Conservation (phyloP, 2,329 filamentous ascomycete genomes). For the Harringtonia lauricola region DNA sequence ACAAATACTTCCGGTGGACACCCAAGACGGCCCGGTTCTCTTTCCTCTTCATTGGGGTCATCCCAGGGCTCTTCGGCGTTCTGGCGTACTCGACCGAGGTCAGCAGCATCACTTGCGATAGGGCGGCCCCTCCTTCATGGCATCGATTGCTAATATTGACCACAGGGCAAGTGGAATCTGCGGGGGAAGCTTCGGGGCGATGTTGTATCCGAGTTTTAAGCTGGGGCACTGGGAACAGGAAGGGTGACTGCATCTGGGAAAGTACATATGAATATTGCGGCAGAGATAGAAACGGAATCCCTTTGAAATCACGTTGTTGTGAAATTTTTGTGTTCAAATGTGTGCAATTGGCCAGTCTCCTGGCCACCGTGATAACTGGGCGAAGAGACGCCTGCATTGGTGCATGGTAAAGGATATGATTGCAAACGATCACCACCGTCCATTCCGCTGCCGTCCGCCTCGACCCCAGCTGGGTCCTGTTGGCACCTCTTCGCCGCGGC, state of each 20-base stretch:
- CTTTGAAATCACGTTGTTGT: background rate
- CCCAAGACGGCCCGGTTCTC: constrained; percentile 69
- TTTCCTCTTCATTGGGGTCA: constrained; percentile 62
- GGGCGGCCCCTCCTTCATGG: background rate
- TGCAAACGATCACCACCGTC: constrained; percentile 2
- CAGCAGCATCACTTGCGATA: constrained; percentile 31
- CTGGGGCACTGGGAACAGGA: background rate
- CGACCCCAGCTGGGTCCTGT: constrained; percentile 35
- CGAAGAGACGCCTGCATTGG: no score
- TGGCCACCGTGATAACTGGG: no score
- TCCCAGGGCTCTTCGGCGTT: constrained; percentile 62
- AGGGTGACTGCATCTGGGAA: background rate
- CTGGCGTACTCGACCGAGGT: constrained; percentile 77
- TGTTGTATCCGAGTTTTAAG: constrained; percentile 66
- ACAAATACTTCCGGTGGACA: constrained; percentile 95
- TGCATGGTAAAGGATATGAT: no score
- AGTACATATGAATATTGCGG: constrained; percentile 28
- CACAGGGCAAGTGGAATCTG: constrained; percentile 74
- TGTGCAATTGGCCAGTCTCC: no score
- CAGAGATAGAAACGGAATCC: background rate
- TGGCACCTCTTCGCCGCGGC: constrained; percentile 52
- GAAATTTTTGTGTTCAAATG: no score
- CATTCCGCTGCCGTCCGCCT: constrained; percentile 21
- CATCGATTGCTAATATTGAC: background rate
- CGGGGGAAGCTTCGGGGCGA: constrained; percentile 85